Evolutionary conservation across 2,329 filamentous ascomycete species (phyloP).

Genomic region (Colletotrichum simmondsii): DNA sequence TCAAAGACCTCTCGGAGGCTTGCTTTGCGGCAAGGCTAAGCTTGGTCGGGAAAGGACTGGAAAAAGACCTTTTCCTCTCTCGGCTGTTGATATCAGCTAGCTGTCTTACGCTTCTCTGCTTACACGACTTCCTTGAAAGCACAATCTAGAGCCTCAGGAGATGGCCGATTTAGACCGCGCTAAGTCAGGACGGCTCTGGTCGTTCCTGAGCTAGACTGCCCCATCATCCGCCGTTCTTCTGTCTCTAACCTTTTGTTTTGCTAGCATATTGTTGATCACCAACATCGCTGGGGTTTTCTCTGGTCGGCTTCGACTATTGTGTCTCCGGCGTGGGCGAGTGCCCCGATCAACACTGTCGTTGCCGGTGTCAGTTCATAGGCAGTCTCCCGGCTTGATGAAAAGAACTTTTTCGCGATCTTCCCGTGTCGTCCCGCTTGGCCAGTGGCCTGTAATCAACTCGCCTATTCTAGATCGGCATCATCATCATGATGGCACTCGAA

Average conservation of each 20-base stretch:
- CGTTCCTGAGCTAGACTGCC: conserved; percentile 24
- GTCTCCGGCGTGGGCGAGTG: background rate
- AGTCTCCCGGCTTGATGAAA: background rate
- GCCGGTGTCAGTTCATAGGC: background rate
- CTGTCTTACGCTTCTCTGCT: background rate
- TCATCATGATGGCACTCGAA: background rate
- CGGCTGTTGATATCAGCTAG: background rate
- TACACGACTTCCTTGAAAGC: background rate
- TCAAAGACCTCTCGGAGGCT: conserved; percentile 16
- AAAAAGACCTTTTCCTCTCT: background rate
- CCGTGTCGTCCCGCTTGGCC: background rate
- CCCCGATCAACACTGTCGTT: background rate
- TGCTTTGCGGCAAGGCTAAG: conserved; percentile 16
- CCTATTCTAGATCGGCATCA: background rate
- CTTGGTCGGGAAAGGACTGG: conserved; percentile 10
- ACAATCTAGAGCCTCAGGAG: background rate
- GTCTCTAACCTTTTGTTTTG: background rate
- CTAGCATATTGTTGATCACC: background rate
- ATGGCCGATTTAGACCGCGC: conserved; percentile 1
- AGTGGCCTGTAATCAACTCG: background rate
- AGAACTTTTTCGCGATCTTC: background rate
- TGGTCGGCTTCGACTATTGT: background rate
- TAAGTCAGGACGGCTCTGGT: conserved; percentile 15
- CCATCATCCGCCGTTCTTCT: background rate
- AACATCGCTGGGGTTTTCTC: background rate